Percentiles rank a stretch among this genome's conserved stretches.
phyloP scores from a whole-genome alignment of 2,329 filamentous ascomycete species.

The Colletotrichum sp. region DNA sequence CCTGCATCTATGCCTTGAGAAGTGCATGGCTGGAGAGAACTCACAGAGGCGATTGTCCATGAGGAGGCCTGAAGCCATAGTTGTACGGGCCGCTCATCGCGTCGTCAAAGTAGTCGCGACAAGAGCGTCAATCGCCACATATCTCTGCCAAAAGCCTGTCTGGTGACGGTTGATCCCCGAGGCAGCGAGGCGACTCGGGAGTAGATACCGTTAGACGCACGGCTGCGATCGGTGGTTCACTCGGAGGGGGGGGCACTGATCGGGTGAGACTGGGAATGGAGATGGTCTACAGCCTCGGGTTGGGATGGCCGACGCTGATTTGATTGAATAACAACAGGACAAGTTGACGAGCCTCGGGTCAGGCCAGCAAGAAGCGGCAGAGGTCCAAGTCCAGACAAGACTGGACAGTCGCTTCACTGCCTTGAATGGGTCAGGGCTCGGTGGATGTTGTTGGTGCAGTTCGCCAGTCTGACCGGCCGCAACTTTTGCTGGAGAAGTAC shows the following conservation, averaged over 20 bases:
- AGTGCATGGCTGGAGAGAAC: background rate
- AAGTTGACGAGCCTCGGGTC: background rate
- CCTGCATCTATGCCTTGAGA: background rate
- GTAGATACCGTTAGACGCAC: background rate
- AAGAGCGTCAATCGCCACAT: slow-evolving; percentile 2
- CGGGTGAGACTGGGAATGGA: background rate
- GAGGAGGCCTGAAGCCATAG: slow-evolving; percentile 13
- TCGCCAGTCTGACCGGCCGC: background rate
- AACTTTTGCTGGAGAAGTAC: slow-evolving; percentile 6
- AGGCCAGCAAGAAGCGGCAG: background rate
- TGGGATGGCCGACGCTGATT: background rate
- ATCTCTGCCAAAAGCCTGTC: background rate
- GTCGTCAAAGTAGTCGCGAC: background rate
- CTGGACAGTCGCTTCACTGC: background rate
- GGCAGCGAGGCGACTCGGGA: background rate
- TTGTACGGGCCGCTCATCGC: slow-evolving; percentile 18
- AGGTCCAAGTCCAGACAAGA: background rate
- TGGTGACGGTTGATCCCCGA: background rate
- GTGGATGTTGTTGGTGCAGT: background rate
- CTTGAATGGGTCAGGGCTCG: background rate
- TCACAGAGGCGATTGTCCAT: slow-evolving; percentile 15
- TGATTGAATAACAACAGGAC: background rate
- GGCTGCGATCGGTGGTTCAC: background rate
- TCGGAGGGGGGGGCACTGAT: background rate
- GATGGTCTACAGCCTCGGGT: background rate